Conservation (phyloP, 2,329 filamentous ascomycete genomes). For the Coniella vitis region DNA sequence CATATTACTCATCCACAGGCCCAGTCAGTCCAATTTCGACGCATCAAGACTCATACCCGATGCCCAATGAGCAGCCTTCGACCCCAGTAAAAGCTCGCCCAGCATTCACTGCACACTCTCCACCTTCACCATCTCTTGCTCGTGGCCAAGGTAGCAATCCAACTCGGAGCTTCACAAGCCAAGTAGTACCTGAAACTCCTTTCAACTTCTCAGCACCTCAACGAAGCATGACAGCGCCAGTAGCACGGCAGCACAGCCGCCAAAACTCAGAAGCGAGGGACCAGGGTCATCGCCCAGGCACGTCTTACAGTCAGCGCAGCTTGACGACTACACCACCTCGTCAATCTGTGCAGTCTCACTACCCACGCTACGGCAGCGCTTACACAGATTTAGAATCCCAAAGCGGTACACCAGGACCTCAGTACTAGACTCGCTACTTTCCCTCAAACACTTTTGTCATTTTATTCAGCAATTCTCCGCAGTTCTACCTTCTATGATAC, state of each 20-base stretch:
- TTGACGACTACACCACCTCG: constrained; percentile 4
- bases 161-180: constrained; percentile 24
- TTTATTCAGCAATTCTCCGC: not conserved
- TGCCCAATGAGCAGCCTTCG: not conserved
- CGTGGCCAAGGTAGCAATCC: constrained; percentile 12
- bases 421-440: constrained; percentile 3
- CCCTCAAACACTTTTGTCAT: no score
- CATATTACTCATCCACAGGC: no score
- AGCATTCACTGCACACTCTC: not conserved
- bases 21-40: constrained; percentile 17
- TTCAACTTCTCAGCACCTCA: constrained; percentile 20
- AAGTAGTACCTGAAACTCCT: constrained; percentile 20
- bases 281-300: constrained; percentile 12
- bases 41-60: not conserved
- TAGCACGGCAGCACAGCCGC: constrained; percentile 13
- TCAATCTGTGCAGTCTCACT: not conserved
- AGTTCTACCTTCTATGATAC: constrained; percentile 9
- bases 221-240: constrained; percentile 29
- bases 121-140: not conserved
- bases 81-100: not conserved
- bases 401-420: constrained; percentile 12
- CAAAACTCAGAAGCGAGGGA: constrained; percentile 4
- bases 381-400: constrained; percentile 11
- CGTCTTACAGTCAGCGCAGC: constrained; percentile 14
- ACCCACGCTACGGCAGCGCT: not conserved